Conservation (phyloP, 768 basidiomycete genomes). For the Tricholoma matsutake region DNA sequence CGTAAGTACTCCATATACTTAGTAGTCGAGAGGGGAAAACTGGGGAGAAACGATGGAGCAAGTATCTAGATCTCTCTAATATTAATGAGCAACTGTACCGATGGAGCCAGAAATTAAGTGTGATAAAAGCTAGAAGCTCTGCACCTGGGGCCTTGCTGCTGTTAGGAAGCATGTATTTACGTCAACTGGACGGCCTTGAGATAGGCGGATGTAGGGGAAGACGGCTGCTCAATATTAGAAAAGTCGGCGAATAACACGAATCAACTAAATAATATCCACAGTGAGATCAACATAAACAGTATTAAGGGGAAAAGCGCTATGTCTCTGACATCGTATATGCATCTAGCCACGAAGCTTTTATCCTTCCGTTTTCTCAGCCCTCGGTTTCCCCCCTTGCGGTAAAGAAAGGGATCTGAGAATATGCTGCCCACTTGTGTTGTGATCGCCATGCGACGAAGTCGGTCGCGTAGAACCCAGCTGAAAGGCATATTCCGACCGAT, state of each 20-base stretch:
- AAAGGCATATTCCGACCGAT: not conserved
- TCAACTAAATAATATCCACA: constrained; percentile 28
- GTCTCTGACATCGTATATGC: constrained; percentile 39
- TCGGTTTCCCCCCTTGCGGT: constrained; percentile 2
- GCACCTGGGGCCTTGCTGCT: not conserved
- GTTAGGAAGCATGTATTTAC: not conserved
- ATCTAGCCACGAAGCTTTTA: constrained; percentile 23
- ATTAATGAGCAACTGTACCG: not conserved
- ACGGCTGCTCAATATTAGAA: not conserved
- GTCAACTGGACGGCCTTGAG: not conserved
- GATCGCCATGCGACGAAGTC: constrained; percentile 1
- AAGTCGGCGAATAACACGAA: not conserved
- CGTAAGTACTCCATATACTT: no score
- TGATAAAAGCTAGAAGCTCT: not conserved
- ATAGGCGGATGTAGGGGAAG: not conserved
- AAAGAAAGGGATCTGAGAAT: constrained; percentile 4
- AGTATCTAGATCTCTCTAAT: no score
- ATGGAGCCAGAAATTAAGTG: not conserved
- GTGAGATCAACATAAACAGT: constrained; percentile 37
- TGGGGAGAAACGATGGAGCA: not conserved
- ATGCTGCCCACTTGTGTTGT: not conserved
- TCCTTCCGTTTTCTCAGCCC: not conserved
- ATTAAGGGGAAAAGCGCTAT: constrained; percentile 42
- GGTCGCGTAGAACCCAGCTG: constrained; percentile 5
- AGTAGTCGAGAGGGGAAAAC: no score